phyloP scores from a whole-genome alignment of 371 early-diverging fungal species.

The Mucor plumbeus region DNA sequence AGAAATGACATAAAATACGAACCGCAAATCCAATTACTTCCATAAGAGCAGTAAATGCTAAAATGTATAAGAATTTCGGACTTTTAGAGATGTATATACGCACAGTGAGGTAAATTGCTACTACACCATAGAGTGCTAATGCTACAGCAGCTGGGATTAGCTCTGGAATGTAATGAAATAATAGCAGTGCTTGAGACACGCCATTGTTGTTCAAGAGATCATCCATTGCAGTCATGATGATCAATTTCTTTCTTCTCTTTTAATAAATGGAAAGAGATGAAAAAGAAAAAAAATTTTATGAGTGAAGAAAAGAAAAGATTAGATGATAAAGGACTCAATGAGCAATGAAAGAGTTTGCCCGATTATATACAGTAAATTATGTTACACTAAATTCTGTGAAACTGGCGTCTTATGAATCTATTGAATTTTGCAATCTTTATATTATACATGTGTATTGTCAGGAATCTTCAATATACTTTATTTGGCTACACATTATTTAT shows the following conservation, averaged over 20 bases:
- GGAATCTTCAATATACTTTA: neutral
- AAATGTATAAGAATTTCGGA: conserved; percentile 31
- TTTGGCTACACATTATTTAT: no score
- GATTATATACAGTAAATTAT: neutral
- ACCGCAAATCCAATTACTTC: conserved; percentile 41
- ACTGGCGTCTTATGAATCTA: neutral
- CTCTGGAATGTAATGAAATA: conserved; percentile 22
- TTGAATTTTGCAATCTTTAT: no score
- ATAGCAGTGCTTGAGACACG: neutral
- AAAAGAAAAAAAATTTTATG: no score
- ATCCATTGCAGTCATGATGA: neutral
- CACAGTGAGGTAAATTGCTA: conserved; percentile 12
- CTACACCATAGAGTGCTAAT: conserved; percentile 6
- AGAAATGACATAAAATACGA: conserved; percentile 29
- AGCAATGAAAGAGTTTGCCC: neutral
- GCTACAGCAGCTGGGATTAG: conserved; percentile 14
- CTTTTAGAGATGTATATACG: conserved; percentile 17
- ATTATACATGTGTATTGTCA: no score
- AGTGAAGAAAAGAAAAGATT: neutral
- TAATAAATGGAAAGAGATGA: no score
- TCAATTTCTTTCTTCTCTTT: neutral
- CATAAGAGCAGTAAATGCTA: conserved; percentile 38
- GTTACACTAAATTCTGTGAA: neutral
- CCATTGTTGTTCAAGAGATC: neutral
- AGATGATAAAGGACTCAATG: neutral